A percentile compares a stretch with the other conserved stretches of the same genome.
These are phyloP conservation scores for Penicillium sp. DNA, from an alignment of 2,329 filamentous ascomycete genomes.

Conservation along the genomic window DNA sequence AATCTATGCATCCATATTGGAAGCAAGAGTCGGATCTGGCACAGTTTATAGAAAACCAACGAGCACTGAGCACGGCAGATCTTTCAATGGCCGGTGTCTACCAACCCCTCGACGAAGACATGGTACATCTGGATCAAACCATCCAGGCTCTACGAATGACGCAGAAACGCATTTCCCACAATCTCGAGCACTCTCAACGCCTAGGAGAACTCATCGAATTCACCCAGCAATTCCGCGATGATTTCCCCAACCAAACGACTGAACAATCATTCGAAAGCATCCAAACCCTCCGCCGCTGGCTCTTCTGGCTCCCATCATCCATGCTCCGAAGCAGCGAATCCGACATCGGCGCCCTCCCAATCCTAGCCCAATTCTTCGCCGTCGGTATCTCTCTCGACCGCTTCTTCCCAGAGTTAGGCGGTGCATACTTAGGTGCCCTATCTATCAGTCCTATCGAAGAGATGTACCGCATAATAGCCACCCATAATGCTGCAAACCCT, in stretches of 20 bases:
- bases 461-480: conserved; percentile 72
- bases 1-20: conserved; percentile 82
- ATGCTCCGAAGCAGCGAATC: conserved; percentile 74
- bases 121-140: conserved; percentile 65
- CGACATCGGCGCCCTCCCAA: conserved; percentile 74
- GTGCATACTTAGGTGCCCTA: conserved; percentile 80
- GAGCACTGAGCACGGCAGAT: conserved; percentile 36
- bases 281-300: conserved; percentile 83
- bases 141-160: conserved; percentile 58
- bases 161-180: conserved; percentile 65
- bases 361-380: conserved; percentile 89
- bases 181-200: conserved; percentile 66
- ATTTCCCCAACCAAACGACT: conserved; percentile 66
- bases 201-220: conserved; percentile 70
- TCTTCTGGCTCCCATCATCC: conserved; percentile 91
- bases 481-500: conserved; percentile 61
- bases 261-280: conserved; percentile 88
- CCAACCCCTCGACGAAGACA: conserved; percentile 59
- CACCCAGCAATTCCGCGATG: conserved; percentile 68
- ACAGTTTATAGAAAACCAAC: conserved; percentile 42
- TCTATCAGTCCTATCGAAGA: conserved; percentile 80
- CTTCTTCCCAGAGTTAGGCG: conserved; percentile 85
- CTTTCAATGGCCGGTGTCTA: conserved; percentile 35
- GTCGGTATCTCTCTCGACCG: conserved; percentile 84
- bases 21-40: conserved; percentile 74